Percentiles rank a stretch among this genome's conserved stretches.
Conservation (phyloP, 2,329 filamentous ascomycete species). For the Ambrosiella beaveri region DNA sequence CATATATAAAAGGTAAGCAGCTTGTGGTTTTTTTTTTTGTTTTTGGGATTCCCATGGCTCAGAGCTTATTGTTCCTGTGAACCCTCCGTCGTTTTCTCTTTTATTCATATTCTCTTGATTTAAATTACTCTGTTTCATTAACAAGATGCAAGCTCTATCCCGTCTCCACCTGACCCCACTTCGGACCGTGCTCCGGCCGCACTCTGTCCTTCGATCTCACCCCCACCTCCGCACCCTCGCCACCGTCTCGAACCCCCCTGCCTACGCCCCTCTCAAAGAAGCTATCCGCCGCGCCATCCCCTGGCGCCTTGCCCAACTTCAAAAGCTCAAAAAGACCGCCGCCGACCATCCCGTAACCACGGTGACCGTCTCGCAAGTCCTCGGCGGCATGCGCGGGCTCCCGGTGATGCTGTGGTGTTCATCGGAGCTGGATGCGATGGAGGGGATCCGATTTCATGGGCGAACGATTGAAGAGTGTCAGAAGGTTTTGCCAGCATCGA, state of each 20-base stretch:
- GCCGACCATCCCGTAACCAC: constrained; percentile 71
- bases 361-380: constrained; percentile 81
- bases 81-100: too few relatives aligned
- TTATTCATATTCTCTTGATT: too few relatives aligned
- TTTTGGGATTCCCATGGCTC: too few relatives aligned
- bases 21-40: too few relatives aligned
- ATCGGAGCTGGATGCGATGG: constrained; percentile 86
- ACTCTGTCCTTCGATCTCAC: not conserved
- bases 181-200: not conserved
- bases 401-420: constrained; percentile 99
- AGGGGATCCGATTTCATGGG: constrained; percentile 96
- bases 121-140: not conserved
- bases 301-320: constrained; percentile 67
- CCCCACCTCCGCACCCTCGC: constrained; percentile 8
- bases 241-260: constrained; percentile 33
- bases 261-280: constrained; percentile 79
- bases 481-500: constrained; percentile 78
- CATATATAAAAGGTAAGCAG: not conserved
- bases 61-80: too few relatives aligned
- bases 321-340: constrained; percentile 82
- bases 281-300: constrained; percentile 73
- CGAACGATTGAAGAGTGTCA: constrained; percentile 98
- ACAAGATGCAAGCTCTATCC: not conserved
- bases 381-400: constrained; percentile 92
- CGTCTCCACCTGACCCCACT: not conserved